Base-by-base conservation (phyloP, 495 filamentous ascomycete genomes). In the Talaromyces proteolyticus region DNA sequence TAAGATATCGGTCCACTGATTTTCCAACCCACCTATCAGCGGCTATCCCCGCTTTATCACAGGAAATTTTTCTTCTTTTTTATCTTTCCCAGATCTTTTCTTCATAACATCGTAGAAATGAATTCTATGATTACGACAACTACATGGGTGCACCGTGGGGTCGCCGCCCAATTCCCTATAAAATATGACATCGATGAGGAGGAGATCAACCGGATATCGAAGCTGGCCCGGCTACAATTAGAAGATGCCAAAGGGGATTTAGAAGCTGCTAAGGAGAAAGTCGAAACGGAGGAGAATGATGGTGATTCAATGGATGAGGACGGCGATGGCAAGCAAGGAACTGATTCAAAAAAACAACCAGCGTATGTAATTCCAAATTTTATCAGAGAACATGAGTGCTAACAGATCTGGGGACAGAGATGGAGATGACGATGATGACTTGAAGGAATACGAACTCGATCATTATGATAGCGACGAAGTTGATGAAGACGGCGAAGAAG, bases 111-210 rank as follows among this genome's bases (percentile, higher is more conserved):
- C 29, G 6, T 7, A 36, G 22, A 42, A n/a, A 58, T 53, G 53
- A 84, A 84, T 82, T 85, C 84, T 61, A 97, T 96, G 92, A 95
- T 99, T 50, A 97, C 94, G 18, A 87, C 89, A 29, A 88, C 91
- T 1, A 66, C 86, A 4, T 99, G 93, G 93, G 92, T 97, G 57
- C 90, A 89, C 51, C 87, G 91, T 16, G 94, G 94, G 39, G 89
- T 91, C 68, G 89, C 94, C 25, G 91, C 93, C 44, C 85, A 86
- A 52, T 95, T 95, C 58, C 93, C 93, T 1, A 84, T 77, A 4
- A 93, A 89, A 68, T 93, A 93, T 64, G 84, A 87, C 25, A 89
- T 97, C 56, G 85, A 95, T 63, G 93, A 99, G 68, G 83, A 85
- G 51, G 93, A 99, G 61, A 93, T 92, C 66, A 77, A 84, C 54